Conservation (phyloP, 306 rosid species). For the Cotoneaster glaucophyllus region DNA sequence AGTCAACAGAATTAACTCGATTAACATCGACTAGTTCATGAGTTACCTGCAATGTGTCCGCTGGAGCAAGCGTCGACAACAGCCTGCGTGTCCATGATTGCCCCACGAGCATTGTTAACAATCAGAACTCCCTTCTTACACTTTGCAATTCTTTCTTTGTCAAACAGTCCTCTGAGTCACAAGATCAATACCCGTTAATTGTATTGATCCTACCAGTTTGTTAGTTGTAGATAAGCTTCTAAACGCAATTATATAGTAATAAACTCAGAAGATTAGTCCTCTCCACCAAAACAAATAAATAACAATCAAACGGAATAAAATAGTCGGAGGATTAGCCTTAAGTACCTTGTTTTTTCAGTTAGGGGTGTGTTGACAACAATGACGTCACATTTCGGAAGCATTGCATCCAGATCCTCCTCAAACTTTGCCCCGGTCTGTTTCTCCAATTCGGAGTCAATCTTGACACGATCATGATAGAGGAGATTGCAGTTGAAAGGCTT, state of each 20-base stretch:
- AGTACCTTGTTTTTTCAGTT: conserved; percentile 82
- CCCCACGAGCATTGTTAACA: conserved; percentile 93
- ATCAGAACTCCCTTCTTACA: conserved; percentile 83
- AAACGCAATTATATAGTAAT: background rate
- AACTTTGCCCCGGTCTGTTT: conserved; percentile 67
- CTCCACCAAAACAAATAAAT: no score
- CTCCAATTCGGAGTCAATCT: conserved; percentile 71
- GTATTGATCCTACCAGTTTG: background rate
- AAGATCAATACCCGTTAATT: conserved; percentile 4
- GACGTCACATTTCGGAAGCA: conserved; percentile 92
- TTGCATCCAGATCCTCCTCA: conserved; percentile 90
- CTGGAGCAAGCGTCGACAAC: conserved; percentile 76
- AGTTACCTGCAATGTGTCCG: conserved; percentile 87
- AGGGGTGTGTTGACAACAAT: conserved; percentile 88
- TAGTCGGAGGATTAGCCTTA: background rate
- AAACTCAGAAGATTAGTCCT: background rate
- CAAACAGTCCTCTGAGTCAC: conserved; percentile 66
- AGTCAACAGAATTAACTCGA: background rate
- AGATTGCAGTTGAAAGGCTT: conserved; percentile 84
- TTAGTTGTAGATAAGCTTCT: background rate
- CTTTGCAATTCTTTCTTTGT: conserved; percentile 67
- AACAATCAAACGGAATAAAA: background rate
- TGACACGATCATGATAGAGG: conserved; percentile 76
- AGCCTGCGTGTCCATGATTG: conserved; percentile 87
- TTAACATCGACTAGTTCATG: background rate